A percentile compares a stretch with the other conserved stretches of the same genome.
These are phyloP conservation scores for Trichomonas vaginalis DNA, from an alignment of 208 protist species.

Conservation along the genomic window DNA sequence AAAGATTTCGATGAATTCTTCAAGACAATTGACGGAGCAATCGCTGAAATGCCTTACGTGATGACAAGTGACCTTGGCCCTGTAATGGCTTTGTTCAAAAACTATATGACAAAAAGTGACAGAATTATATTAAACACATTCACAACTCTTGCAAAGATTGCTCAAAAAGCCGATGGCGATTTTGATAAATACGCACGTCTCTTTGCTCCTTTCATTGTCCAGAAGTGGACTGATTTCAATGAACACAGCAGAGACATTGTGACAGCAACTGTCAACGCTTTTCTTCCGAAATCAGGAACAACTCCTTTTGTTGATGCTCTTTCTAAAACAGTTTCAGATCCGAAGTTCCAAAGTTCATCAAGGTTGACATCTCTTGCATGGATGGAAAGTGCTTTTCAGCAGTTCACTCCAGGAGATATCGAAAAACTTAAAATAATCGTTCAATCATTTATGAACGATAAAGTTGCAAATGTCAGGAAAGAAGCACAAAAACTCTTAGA, in stretches of 20 bases:
- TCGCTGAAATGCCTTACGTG: background rate
- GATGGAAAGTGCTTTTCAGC: background rate
- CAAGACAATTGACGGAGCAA: background rate
- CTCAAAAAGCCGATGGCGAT: background rate
- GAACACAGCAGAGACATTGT: background rate
- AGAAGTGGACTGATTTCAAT: background rate
- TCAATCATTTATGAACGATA: background rate
- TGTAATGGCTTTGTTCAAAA: background rate
- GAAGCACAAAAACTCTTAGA: background rate
- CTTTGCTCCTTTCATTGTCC: background rate
- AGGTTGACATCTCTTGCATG: background rate
- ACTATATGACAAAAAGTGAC: background rate
- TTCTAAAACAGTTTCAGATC: background rate
- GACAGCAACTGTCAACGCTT: background rate
- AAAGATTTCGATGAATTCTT: background rate
- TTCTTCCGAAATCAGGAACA: background rate
- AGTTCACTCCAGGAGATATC: background rate
- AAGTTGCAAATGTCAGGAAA: background rate
- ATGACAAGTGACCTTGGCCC: background rate
- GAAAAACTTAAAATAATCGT: background rate
- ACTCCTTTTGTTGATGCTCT: background rate
- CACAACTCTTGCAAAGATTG: background rate
- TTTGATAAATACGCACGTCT: background rate
- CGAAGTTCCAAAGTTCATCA: background rate
- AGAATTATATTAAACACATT: background rate